Percentiles rank a stretch among this genome's conserved stretches.
Conservation (phyloP, 225 moss, liverwort and hornwort genomes). For the Sphagnum contortum region DNA sequence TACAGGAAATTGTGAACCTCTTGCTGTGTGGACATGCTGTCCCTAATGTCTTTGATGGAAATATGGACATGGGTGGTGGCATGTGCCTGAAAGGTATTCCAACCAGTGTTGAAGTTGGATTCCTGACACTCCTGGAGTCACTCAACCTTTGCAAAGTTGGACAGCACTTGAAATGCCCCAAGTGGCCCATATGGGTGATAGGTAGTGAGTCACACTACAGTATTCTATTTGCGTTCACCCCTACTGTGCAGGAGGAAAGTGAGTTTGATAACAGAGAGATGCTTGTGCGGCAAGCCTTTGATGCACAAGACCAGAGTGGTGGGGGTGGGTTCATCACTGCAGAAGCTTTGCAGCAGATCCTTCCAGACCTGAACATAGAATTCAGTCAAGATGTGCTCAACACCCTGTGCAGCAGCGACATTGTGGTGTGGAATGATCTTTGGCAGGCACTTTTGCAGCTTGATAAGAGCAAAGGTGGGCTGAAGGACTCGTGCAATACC, state of each 20-base stretch:
- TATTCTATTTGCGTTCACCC: slow-evolving; percentile 76
- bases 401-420: slow-evolving; percentile 75
- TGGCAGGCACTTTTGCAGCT: slow-evolving; percentile 80
- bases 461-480: slow-evolving; percentile 73
- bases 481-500: slow-evolving; percentile 47
- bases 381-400: slow-evolving; percentile 73
- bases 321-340: slow-evolving; percentile 92
- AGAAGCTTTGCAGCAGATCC: slow-evolving; percentile 68
- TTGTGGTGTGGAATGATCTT: slow-evolving; percentile 97
- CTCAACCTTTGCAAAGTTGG: slow-evolving; percentile 95
- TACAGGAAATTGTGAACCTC: slow-evolving; percentile 97
- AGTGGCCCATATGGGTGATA: slow-evolving; percentile 98
- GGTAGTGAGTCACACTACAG: slow-evolving; percentile 98
- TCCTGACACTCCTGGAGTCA: slow-evolving; percentile 87
- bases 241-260: slow-evolving; percentile 82
- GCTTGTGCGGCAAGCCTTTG: slow-evolving; percentile 78
- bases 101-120: slow-evolving; percentile 86
- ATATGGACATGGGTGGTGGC: slow-evolving; percentile 78
- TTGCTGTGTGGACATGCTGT: slow-evolving; percentile 93
- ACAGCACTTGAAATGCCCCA: slow-evolving; percentile 83
- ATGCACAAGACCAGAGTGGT: slow-evolving; percentile 89
- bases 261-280: slow-evolving; percentile 82
- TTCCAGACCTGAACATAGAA: slow-evolving; percentile 61
- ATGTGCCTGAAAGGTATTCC: slow-evolving; percentile 89
- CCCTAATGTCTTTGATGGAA: slow-evolving; percentile 91